Conservation (phyloP, 331 rosid genomes). For the Acacia pycnantha region DNA sequence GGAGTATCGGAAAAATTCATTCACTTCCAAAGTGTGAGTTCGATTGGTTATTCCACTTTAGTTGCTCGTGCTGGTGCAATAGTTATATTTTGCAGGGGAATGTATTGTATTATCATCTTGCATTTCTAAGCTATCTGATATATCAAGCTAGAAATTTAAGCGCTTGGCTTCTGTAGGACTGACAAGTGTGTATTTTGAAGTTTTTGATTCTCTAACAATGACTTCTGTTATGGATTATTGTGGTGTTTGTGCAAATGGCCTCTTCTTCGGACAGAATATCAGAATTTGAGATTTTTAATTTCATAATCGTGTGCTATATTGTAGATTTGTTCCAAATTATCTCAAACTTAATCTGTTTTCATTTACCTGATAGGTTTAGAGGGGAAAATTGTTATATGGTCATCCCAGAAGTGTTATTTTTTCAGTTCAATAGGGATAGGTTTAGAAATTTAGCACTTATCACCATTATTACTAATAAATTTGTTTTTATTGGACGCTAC, state of each 20-base stretch:
- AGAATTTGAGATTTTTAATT: background rate
- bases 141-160: background rate
- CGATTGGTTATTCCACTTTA: background rate
- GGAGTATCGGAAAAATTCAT: conserved; percentile 62
- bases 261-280: background rate
- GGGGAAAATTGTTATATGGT: background rate
- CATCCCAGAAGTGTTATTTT: background rate
- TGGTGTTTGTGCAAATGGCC: background rate
- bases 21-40: conserved; percentile 73
- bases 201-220: background rate
- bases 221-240: background rate
- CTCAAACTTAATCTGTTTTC: background rate
- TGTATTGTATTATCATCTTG: background rate
- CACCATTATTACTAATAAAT: conserved; percentile 18
- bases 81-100: background rate
- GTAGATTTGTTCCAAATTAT: background rate
- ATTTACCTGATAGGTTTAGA: background rate
- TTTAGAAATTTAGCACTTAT: conserved; percentile 11
- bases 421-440: background rate
- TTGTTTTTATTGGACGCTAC: conserved; percentile 15
- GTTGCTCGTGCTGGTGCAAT: background rate
- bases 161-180: background rate
- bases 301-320: background rate
- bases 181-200: background rate
- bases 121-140: conserved; percentile 4